These are phyloP conservation scores for Boletus subcaerulescens DNA, from an alignment of 768 basidiomycete genomes.

Conservation along the genomic window DNA sequence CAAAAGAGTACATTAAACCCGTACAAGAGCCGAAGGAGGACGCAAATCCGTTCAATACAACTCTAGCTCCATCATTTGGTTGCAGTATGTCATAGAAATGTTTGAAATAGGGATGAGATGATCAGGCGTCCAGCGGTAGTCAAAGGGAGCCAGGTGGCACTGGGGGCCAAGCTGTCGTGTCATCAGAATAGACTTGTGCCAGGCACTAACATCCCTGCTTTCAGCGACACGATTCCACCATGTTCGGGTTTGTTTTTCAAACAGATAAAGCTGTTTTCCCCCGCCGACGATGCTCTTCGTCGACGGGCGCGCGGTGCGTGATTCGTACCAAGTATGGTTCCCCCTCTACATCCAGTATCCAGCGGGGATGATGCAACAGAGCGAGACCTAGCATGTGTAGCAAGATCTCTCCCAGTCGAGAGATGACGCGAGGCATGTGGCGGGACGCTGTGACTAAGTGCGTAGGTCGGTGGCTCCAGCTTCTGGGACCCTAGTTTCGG, in stretches of 20 bases:
- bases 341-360: neutral
- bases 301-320: slow-evolving; percentile 27
- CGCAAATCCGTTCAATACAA: slow-evolving; percentile 5
- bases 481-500: slow-evolving; percentile 66
- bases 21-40: neutral
- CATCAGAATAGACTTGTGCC: neutral
- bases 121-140: neutral
- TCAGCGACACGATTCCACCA: neutral
- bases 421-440: slow-evolving; percentile 4
- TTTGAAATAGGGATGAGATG: neutral
- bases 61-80: neutral
- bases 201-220: neutral
- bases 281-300: slow-evolving; percentile 48
- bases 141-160: too few relatives aligned
- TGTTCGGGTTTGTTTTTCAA: neutral
- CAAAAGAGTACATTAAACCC: too few relatives aligned
- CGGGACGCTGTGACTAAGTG: neutral
- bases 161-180: neutral
- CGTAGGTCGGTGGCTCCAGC: slow-evolving; percentile 42
- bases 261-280: slow-evolving; percentile 31
- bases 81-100: neutral
- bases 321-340: neutral
- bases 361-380: slow-evolving; percentile 19
- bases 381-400: slow-evolving; percentile 19
- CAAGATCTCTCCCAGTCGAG: neutral